These are phyloP conservation scores for Globisporangium okanoganense DNA, from an alignment of 352 stramenopile genomes.

Conservation along the genomic window DNA sequence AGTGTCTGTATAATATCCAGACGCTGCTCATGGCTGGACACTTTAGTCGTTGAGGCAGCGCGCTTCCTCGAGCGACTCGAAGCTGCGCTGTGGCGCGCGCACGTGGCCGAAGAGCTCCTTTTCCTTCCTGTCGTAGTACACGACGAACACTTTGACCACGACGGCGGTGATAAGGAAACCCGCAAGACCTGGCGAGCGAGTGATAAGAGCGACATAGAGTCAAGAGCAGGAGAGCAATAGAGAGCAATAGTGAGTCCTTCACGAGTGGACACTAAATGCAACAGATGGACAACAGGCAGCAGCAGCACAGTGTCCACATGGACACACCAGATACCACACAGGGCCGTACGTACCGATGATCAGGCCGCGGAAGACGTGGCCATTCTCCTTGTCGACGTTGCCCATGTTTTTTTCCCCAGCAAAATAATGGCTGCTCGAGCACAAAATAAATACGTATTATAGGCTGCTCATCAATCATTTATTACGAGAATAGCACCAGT, in stretches of 20 bases:
- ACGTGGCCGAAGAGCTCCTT: conserved; percentile 12
- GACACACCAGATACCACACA: background rate
- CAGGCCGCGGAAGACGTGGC: conserved; percentile 1
- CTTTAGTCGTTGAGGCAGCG: conserved; percentile 12
- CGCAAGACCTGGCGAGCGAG: background rate
- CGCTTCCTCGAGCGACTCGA: conserved; percentile 10
- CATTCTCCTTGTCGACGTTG: background rate
- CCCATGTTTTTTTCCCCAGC: too few species aligned
- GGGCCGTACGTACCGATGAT: background rate
- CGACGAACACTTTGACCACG: conserved; percentile 11
- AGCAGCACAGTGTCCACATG: background rate
- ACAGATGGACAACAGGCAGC: background rate
- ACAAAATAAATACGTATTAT: too few species aligned
- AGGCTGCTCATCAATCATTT: too few species aligned
- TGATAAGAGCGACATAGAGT: too few species aligned
- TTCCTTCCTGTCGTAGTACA: conserved; percentile 9
- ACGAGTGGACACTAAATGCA: too few species aligned
- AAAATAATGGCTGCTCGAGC: too few species aligned
- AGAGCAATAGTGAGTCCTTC: too few species aligned
- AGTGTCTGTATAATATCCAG: too few species aligned
- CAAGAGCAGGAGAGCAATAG: background rate
- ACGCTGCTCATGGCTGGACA: background rate
- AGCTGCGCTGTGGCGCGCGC: background rate
- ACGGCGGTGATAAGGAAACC: conserved; percentile 6
- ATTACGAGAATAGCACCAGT: too few species aligned